Conservation (phyloP, 176 grass and related monocot genomes). For the Otatea glauca region DNA sequence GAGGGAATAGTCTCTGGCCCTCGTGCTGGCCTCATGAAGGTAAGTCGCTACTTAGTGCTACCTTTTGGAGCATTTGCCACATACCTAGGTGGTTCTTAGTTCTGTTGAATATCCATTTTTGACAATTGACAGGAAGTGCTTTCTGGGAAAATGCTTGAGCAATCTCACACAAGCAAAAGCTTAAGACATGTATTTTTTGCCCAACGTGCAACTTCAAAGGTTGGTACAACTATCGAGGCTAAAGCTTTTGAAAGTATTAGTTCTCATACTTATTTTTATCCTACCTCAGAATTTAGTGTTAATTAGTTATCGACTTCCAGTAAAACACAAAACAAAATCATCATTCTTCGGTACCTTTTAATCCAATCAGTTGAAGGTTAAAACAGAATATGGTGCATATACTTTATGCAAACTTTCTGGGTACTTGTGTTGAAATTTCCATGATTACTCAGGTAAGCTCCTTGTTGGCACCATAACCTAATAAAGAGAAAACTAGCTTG, state of each 20-base stretch:
- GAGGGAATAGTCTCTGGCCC: conserved; percentile 77
- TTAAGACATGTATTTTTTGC: conserved; percentile 80
- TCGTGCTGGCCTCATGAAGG: conserved; percentile 76
- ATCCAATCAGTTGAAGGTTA: not conserved
- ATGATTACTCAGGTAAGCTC: not conserved
- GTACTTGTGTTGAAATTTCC: not conserved
- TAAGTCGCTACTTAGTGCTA: conserved; percentile 42
- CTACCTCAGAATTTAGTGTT: conserved; percentile 23
- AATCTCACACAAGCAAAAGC: conserved; percentile 79
- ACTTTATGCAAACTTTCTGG: not conserved
- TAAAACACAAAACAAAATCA: not conserved
- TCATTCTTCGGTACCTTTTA: not conserved
- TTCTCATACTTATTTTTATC: not conserved
- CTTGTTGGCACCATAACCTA: not conserved
- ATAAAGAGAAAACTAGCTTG: too few species aligned
- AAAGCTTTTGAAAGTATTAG: not conserved
- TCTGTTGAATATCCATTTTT: conserved; percentile 31
- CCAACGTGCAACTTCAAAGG: conserved; percentile 92
- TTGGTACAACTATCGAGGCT: conserved; percentile 34
- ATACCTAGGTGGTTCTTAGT: conserved; percentile 26
- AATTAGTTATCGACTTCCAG: conserved; percentile 7
- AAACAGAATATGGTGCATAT: not conserved
- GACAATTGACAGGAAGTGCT: conserved; percentile 62
- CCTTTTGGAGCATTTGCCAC: not conserved
- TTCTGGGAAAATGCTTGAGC: conserved; percentile 55